Evolutionary conservation across 1,284 basidiomycete genomes (phyloP), one percentile per base, ranked within the genome.

Genomic region (Irpex sp.): DNA sequence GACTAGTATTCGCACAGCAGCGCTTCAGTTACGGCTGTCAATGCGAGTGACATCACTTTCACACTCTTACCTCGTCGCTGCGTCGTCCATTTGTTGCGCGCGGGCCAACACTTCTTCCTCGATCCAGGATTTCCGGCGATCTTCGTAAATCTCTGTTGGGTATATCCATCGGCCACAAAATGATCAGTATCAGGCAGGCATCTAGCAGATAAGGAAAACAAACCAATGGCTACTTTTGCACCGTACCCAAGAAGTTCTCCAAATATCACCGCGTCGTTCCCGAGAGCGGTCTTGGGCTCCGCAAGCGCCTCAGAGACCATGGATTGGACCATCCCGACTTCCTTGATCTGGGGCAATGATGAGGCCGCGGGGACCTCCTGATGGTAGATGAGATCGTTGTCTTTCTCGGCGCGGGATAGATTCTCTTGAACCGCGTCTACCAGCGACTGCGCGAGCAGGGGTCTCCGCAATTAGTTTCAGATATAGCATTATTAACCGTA

Each of bases 371-470:
- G 95, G 0, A 97, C 83, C 54, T 93, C 88, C 62, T 94, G 85
- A 68, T 98, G 93, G 76, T 99, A 99, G 59, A 99, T 97, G 4
- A 98, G 79, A 74, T 98, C 93, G 71, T 99, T 99, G 75, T 99
- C 97, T 33, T 93, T 86, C 65, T 91, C 86, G 0, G 96, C 94
- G 13, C 93, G 84, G 2, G 80, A 76, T 19, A 94, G 74, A 43
- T 87, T 87, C 54, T 83, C 88, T 69, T 92, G 85, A 17, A 97
- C 79, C 19, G 81, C 87, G 70, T 93, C 86, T 15, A 87, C 73
- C 17, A 89, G 75, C 1, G 84, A 87, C 87, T 92, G 67, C 13
- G 15, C 9, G n/a, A 15, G 17, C 21, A 49, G 35, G 33, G 2
- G 21, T 19, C 43, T 13, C 26, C 11, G 9, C 11, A 11, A n/a